Base-by-base conservation (phyloP, 495 filamentous ascomycete species). In the Daldinia vernicosa region DNA sequence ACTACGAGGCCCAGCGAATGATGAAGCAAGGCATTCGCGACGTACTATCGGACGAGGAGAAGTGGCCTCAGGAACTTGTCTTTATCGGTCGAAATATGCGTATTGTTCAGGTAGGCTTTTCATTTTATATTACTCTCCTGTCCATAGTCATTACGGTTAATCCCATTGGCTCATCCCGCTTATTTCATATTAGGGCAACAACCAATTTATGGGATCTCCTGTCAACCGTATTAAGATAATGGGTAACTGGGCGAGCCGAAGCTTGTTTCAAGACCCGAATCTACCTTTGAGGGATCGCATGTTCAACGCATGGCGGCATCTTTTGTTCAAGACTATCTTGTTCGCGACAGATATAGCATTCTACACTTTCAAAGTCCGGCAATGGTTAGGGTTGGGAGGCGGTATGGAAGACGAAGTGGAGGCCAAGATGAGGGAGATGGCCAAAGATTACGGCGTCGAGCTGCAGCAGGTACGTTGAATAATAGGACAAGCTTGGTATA, bases 321-420 rank as follows among this genome's bases (percentile, higher is more conserved):
- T 96, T 9, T 59, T 96, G 6, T 99, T 98, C 81, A 89, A 88
- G 62, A 74, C 87, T 0, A 93, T 97, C 45, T 67, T 99, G 68
- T 84, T 95, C 33, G 81, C 87, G 14, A 93, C 88, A 39, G 95
- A 99, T 79, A 56, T 97, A 0, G 89, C 89, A 26, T 99, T 97
- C 76, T 96, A 89, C 69, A 93, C 90, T 66, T 89, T 88, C 56
- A 91, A 90, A 81, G 57, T 95, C 17, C 84, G 86, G 62, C 94
- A 97, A 79, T 85, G 85, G 69, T 75, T 98, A 33, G 89, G 89
- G 1, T 79, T 87, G 1, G 93, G 94, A 1, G 84, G 86, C 15
- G 95, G 95, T 0, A 96, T 98, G 92, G 95, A 99, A 75, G 95
- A 98, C 76, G 92, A 94, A 59, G 87, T 99, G 30, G 95, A 99